These are phyloP conservation scores for Wickerhamomyces sp. DNA, from an alignment of 1,139 yeast genomes.

Conservation along the genomic window DNA sequence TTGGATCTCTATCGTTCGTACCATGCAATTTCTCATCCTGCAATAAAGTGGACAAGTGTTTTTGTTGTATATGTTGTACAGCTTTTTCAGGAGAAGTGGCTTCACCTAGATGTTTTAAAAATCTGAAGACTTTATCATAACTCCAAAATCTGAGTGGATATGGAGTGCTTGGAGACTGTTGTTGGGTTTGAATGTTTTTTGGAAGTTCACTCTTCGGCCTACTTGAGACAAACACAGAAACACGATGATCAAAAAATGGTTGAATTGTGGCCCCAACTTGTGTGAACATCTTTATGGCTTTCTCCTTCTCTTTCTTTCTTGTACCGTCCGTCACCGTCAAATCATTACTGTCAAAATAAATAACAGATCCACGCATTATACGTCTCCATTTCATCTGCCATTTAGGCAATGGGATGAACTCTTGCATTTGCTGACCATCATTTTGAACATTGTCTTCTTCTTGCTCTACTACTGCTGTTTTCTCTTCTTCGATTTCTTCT, in stretches of 20 bases:
- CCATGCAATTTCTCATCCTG: conserved; percentile 84
- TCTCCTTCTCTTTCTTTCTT: conserved; percentile 45
- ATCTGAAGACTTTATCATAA: conserved; percentile 77
- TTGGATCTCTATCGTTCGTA: conserved; percentile 85
- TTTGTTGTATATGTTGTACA: conserved; percentile 9
- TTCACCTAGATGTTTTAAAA: conserved; percentile 68
- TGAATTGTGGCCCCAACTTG: conserved; percentile 61
- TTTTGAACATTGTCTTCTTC: too few species aligned
- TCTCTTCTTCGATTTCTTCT: conserved; percentile 1
- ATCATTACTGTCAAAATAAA: conserved; percentile 78
- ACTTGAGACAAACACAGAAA: conserved; percentile 79
- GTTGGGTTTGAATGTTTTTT: conserved; percentile 51
- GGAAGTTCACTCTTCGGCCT: conserved; percentile 33
- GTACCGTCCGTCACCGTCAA: conserved; percentile 32
- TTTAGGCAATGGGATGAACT: conserved; percentile 40
- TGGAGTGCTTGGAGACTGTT: conserved; percentile 26
- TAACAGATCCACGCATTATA: conserved; percentile 67
- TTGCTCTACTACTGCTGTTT: too few species aligned
- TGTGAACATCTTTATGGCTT: conserved; percentile 49
- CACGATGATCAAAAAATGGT: conserved; percentile 71
- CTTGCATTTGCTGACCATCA: conserved; percentile 4
- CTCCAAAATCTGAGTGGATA: conserved; percentile 70
- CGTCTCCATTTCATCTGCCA: conserved; percentile 86
- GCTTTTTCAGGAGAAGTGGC: conserved; percentile 21
- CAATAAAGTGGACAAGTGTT: conserved; percentile 55